phyloP scores from a whole-genome alignment of 2,329 filamentous ascomycete species.

The Iodosphaeria phyllophila region DNA sequence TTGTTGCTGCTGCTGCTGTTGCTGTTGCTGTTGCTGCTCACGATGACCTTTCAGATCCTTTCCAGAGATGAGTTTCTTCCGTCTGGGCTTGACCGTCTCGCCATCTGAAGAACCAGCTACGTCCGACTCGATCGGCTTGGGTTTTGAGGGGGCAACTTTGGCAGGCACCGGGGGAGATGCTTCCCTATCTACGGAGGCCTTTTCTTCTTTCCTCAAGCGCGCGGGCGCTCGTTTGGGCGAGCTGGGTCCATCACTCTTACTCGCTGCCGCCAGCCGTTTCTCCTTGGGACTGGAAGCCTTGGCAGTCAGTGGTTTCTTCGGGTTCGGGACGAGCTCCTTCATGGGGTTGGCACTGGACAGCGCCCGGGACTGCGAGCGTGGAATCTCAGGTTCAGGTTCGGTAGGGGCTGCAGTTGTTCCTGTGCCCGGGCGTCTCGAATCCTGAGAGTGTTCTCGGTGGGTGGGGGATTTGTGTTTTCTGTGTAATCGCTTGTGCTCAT shows the following conservation, averaged over 20 bases:
- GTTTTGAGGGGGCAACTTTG: slow-evolving; percentile 25
- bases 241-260: slow-evolving; percentile 25
- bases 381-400: too few relatives aligned
- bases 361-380: too few relatives aligned
- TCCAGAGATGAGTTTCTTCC: slow-evolving; percentile 45
- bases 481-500: slow-evolving; percentile 37
- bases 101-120: slow-evolving; percentile 34
- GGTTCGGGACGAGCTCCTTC: too few relatives aligned
- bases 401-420: too few relatives aligned
- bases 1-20: too few relatives aligned
- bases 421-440: too few relatives aligned
- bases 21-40: too few relatives aligned
- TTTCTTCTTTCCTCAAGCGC: slow-evolving; percentile 36
- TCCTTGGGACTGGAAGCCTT: slow-evolving; percentile 25
- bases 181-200: slow-evolving; percentile 32
- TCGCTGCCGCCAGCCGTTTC: slow-evolving; percentile 24
- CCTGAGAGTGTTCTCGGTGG: slow-evolving; percentile 15
- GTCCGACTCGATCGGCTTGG: slow-evolving; percentile 35
- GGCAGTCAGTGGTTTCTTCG: slow-evolving; percentile 20
- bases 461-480: slow-evolving; percentile 34
- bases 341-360: too few relatives aligned
- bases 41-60: slow-evolving; percentile 40
- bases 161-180: slow-evolving; percentile 23
- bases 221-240: slow-evolving; percentile 31
- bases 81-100: slow-evolving; percentile 37